phyloP scores from a whole-genome alignment of 1,284 basidiomycete genomes.

The Taiwanofungus camphoratus region DNA sequence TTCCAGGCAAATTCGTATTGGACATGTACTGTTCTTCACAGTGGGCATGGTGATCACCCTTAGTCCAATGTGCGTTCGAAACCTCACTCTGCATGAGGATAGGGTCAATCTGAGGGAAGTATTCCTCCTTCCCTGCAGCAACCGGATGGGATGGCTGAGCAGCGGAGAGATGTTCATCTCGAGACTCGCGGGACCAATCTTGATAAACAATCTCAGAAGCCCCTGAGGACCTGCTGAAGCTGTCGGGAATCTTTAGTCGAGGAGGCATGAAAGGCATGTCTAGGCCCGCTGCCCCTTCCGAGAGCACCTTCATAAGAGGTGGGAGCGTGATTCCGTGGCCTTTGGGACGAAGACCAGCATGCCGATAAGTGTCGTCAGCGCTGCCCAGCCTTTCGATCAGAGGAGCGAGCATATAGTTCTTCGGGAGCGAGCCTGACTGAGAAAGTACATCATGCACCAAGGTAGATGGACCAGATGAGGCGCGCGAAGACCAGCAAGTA shows the following conservation, averaged over 20 bases:
- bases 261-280: background rate
- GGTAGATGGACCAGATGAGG: background rate
- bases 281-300: background rate
- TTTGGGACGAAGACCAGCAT: background rate
- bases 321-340: slow-evolving; percentile 1
- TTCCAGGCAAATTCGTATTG: too few relatives aligned
- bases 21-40: too few relatives aligned
- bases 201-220: too few relatives aligned
- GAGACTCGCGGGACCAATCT: too few relatives aligned
- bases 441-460: background rate
- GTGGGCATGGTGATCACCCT: too few relatives aligned
- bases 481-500: background rate
- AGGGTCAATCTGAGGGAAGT: background rate
- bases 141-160: too few relatives aligned
- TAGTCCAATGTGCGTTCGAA: too few relatives aligned
- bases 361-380: background rate
- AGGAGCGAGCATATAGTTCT: background rate
- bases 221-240: too few relatives aligned
- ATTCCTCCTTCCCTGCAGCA: too few relatives aligned
- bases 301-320: slow-evolving; percentile 5
- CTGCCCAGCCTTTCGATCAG: background rate
- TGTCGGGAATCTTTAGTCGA: background rate
- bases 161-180: too few relatives aligned
- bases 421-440: background rate
- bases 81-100: background rate